phyloP scores from a whole-genome alignment of 139 green algal species.

The Picochlorum costavermella region DNA sequence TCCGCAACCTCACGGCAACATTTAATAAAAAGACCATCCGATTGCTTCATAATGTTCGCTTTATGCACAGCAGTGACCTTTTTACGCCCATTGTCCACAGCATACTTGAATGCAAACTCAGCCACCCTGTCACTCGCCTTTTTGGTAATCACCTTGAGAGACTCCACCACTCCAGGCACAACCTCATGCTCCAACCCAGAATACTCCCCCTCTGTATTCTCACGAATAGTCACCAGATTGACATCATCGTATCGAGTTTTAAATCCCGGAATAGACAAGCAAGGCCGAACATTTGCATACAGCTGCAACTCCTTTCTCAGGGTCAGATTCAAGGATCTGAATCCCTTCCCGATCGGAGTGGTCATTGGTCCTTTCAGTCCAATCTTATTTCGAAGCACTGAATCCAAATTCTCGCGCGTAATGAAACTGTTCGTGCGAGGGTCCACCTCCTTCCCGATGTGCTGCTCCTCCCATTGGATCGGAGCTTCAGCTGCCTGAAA shows the following conservation, averaged over 20 bases:
- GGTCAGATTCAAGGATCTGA: slow-evolving; percentile 87
- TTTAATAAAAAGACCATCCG: slow-evolving; percentile 89
- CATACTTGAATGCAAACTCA: slow-evolving; percentile 91
- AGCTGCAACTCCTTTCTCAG: slow-evolving; percentile 92
- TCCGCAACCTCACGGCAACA: slow-evolving; percentile 59
- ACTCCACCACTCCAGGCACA: slow-evolving; percentile 88
- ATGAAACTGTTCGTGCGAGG: slow-evolving; percentile 86
- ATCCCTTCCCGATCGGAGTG: slow-evolving; percentile 94
- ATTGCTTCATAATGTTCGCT: slow-evolving; percentile 97
- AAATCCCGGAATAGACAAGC: slow-evolving; percentile 84
- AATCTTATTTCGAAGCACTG: slow-evolving; percentile 78
- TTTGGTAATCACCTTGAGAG: slow-evolving; percentile 89
- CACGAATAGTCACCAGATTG: slow-evolving; percentile 90
- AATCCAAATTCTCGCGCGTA: slow-evolving; percentile 89
- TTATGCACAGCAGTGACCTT: slow-evolving; percentile 76
- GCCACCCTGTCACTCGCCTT: slow-evolving; percentile 73
- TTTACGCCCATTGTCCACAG: slow-evolving; percentile 62
- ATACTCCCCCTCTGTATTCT: slow-evolving; percentile 99
- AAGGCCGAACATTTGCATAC: slow-evolving; percentile 95
- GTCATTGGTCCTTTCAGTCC: slow-evolving; percentile 94
- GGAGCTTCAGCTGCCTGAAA: slow-evolving; percentile 68
- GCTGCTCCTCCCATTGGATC: slow-evolving; percentile 87
- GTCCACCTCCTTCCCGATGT: slow-evolving; percentile 73
- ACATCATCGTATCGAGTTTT: slow-evolving; percentile 93
- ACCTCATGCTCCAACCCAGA: slow-evolving; percentile 91